Base-by-base conservation (phyloP, 1,284 basidiomycete species). In the Cryptococcus wingfieldii region DNA sequence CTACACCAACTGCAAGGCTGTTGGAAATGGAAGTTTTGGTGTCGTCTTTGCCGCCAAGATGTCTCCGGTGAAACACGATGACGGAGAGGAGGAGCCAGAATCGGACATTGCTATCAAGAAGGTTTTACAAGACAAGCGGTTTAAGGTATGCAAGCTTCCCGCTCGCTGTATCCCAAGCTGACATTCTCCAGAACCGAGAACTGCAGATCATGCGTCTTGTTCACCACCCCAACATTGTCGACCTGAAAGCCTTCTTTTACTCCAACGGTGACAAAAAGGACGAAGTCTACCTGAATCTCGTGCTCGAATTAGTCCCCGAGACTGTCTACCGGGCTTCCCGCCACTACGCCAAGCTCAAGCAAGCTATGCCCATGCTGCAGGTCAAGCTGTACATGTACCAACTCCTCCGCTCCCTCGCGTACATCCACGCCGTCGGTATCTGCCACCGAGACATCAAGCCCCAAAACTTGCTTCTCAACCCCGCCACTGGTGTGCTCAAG, bases 181-280 rank as follows among this genome's bases (percentile, higher is more conserved):
- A 52, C 10, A 31, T 7, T 13, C 8, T 38, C 12, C 47, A 97
- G 95, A 98, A 98, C 81, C 95, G 95, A 72, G 95, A 99, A 80
- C 83, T 99, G 55, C 96, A 98, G 81, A 98, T 99, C 78, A 99
- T 99, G 95, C 85, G 94, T 70, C 86, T 98, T 53, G 92, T 98
- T 51, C 86, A 85, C 64, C 95, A 98, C 80, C 96, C 96, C 52
- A 98, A 98, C 74, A 95, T 98, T 44, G 92, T 96, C 69, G 95
- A 98, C 72, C 85, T 99, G 64, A 89, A 90, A 69, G 93, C 94
- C 3, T 99, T 96, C 80, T 99, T 98, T 82, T 98, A 99, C 79
- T 94, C 95, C 54, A 97, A 94, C 72, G 95, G 95, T 56, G 96
- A 98, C 81, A 98, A 98, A 90, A 98, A 98, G 83, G 95, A 99